phyloP scores from a whole-genome alignment of 2,329 filamentous ascomycete genomes.

The Monosporascus sp. region DNA sequence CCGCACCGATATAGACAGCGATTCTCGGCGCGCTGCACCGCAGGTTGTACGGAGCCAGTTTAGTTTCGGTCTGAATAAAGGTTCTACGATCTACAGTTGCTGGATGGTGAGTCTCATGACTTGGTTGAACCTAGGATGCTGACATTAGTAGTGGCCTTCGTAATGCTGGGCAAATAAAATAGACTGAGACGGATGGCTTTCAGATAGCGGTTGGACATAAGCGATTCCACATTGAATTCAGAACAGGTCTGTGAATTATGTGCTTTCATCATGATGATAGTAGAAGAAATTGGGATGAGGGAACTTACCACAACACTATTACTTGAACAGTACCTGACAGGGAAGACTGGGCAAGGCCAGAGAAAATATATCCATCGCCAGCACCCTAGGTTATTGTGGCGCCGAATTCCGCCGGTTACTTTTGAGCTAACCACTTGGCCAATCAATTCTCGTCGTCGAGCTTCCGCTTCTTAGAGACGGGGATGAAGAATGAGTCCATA shows the following conservation, averaged over 20 bases:
- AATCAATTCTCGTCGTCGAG: slow-evolving; percentile 17
- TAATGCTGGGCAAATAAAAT: background rate
- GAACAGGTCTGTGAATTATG: slow-evolving; percentile 81
- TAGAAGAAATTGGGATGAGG: slow-evolving; percentile 22
- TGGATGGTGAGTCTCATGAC: too few relatives aligned
- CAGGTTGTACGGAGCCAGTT: too few relatives aligned
- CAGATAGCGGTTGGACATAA: slow-evolving; percentile 83
- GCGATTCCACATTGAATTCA: slow-evolving; percentile 64
- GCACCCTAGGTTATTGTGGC: background rate
- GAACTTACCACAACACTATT: slow-evolving; percentile 32
- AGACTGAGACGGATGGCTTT: slow-evolving; percentile 27
- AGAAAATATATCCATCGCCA: background rate
- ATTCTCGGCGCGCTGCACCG: too few relatives aligned
- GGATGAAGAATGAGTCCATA: slow-evolving; percentile 67
- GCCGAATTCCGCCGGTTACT: background rate
- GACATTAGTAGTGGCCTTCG: slow-evolving; percentile 5
- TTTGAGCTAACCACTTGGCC: background rate
- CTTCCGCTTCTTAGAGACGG: slow-evolving; percentile 44
- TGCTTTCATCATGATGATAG: slow-evolving; percentile 61
- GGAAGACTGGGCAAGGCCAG: background rate
- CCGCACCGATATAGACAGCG: too few relatives aligned
- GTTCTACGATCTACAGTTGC: too few relatives aligned
- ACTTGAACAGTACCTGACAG: background rate
- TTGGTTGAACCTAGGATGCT: too few relatives aligned
- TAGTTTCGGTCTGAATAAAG: too few relatives aligned